Evolutionary conservation across 257 asterid genomes (phyloP), one percentile per base, ranked within the genome.

Genomic region (Hygrophila difformis): DNA sequence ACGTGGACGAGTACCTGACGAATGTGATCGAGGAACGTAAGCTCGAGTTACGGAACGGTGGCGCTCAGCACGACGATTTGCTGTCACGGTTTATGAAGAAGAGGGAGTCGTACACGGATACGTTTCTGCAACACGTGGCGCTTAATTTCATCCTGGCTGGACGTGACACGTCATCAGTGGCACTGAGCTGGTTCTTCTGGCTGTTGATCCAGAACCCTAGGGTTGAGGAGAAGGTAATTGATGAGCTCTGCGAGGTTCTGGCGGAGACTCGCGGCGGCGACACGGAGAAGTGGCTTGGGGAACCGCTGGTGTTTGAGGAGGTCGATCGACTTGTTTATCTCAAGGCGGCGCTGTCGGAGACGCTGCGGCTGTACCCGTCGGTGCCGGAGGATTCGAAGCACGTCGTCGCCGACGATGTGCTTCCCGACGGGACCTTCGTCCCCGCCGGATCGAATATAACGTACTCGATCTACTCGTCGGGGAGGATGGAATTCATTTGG

Each of bases 151-250:
- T 74, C 59, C 72, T 69, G 10, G 81, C 80, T 12, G 80, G 80
- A 1, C 70, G 80, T 2, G 80, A 73, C 61, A 73, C 80, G 3
- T 73, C 81, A 0, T 73, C 81, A 5, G 81, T 69, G 53, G 81
- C 81, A 18, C 77, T 73, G 3, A 73, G 77, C 60, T 74, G 81
- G 81, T 74, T 74, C 18, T 74, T 74, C 53, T 74, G 81, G 81
- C 12, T 66, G 47, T 61, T 74, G 1, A 66, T 47, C 6, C 28
- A 18, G 12, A 63, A 69, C 39, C 81, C 72, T 5, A 7, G 29
- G 19, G 77, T 65, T n/a, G 81, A 74, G 29, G 77, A 74, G 55
- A 63, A 60, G 18, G 63, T 74, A 17, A 18, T 74, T 1, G 17
- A 44, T 15, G 81, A 74, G 29, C 47, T 74, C 10, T 65, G 75